These are phyloP conservation scores for Globisporangium barbulae DNA, from an alignment of 352 stramenopile genomes.

Conservation along the genomic window DNA sequence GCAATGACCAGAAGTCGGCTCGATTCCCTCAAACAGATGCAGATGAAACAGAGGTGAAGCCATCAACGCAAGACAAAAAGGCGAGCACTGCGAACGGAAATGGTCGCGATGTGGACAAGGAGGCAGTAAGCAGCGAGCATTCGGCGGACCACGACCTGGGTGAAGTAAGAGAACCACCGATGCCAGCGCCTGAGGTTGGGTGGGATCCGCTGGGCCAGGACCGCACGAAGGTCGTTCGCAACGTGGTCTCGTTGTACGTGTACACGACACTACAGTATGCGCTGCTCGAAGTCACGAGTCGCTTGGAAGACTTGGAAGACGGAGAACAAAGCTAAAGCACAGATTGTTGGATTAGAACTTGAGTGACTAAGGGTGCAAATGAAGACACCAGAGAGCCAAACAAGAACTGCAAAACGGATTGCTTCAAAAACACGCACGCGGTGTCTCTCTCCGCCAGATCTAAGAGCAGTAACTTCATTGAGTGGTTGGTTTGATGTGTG, in stretches of 20 bases:
- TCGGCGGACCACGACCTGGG: background rate
- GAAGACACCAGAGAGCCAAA: no score
- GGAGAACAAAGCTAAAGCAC: background rate
- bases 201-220: slow-evolving; percentile 22
- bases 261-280: slow-evolving; percentile 21
- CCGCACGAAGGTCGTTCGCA: slow-evolving; percentile 18
- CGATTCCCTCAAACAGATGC: background rate
- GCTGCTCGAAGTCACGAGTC: slow-evolving; percentile 13
- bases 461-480: no score
- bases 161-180: background rate
- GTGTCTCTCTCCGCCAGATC: no score
- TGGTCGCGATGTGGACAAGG: background rate
- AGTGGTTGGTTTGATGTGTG: no score
- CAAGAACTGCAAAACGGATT: no score
- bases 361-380: no score
- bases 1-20: no score
- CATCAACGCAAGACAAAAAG: background rate
- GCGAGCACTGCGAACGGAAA: background rate
- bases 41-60: no score
- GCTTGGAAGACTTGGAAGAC: background rate
- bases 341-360: no score
- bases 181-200: slow-evolving; percentile 10
- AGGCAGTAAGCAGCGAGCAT: background rate
- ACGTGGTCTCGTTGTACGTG: slow-evolving; percentile 23
- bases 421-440: no score